phyloP scores from a whole-genome alignment of 2,329 filamentous ascomycete genomes.

The Pseudogymnoascus sp. region DNA sequence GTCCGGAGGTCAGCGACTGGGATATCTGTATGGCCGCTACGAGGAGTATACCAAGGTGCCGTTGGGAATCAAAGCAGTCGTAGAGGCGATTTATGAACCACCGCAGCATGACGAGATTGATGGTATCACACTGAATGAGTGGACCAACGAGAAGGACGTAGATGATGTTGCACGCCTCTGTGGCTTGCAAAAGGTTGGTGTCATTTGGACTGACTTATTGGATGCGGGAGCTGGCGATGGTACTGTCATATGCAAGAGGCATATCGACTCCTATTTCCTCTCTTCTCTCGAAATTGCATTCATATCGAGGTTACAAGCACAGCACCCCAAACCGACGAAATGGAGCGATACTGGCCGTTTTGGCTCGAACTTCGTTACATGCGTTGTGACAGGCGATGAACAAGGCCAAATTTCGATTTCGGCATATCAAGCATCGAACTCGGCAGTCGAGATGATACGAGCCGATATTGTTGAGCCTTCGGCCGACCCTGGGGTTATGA shows the following conservation, averaged over 20 bases:
- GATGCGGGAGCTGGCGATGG: conserved; percentile 77
- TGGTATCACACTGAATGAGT: conserved; percentile 75
- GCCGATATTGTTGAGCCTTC: conserved; percentile 94
- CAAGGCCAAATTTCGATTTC: conserved; percentile 81
- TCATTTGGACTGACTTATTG: conserved; percentile 89
- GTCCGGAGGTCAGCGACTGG: conserved; percentile 72
- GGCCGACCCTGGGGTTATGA: conserved; percentile 85
- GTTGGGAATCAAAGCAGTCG: conserved; percentile 86
- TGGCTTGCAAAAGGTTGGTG: conserved; percentile 79
- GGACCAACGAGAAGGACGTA: conserved; percentile 76
- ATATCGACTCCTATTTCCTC: conserved; percentile 85
- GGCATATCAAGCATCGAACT: conserved; percentile 90
- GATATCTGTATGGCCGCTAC: conserved; percentile 86
- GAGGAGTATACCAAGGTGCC: conserved; percentile 88
- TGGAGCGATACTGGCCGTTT: conserved; percentile 95
- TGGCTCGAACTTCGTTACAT: conserved; percentile 95
- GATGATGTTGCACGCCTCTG: conserved; percentile 75
- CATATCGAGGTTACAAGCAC: conserved; percentile 77
- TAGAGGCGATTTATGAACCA: conserved; percentile 95
- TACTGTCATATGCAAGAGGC: conserved; percentile 86
- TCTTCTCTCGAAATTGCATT: conserved; percentile 90
- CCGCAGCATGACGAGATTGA: conserved; percentile 86
- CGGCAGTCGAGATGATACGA: conserved; percentile 92
- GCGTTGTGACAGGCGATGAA: conserved; percentile 88
- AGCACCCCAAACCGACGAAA: conserved; percentile 83